A percentile compares a stretch with the other conserved stretches of the same genome.
Evolutionary conservation across 495 filamentous ascomycete species (phyloP).

Genomic region (Hypoxylon lienhwacheense): DNA sequence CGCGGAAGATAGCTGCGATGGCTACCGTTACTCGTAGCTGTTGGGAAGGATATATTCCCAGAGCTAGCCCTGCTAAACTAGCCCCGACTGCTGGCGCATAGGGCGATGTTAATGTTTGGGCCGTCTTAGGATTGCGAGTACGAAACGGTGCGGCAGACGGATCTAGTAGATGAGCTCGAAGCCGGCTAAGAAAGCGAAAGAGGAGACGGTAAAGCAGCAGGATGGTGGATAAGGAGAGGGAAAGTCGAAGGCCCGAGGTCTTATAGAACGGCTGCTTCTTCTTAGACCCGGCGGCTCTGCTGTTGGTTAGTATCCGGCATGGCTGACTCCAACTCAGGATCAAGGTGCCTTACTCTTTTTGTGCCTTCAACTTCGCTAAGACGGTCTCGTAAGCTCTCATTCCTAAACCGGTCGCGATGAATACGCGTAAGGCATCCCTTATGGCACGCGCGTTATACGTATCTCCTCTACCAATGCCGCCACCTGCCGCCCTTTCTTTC

Average conservation of each 20-base stretch:
- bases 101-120: slow-evolving; percentile 72
- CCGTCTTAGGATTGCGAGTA: slow-evolving; percentile 74
- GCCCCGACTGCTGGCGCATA: slow-evolving; percentile 88
- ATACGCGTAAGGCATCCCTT: slow-evolving; percentile 73
- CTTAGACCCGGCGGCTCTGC: slow-evolving; percentile 20
- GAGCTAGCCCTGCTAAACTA: slow-evolving; percentile 76
- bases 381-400: slow-evolving; percentile 71
- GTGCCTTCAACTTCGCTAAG: slow-evolving; percentile 46
- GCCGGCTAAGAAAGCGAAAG: slow-evolving; percentile 81
- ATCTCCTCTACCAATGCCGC: slow-evolving; percentile 44
- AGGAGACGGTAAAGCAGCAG: slow-evolving; percentile 86
- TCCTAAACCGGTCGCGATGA: slow-evolving; percentile 66
- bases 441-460: slow-evolving; percentile 81
- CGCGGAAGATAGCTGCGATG: slow-evolving; percentile 75
- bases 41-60: slow-evolving; percentile 75
- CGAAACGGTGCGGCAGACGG: slow-evolving; percentile 76
- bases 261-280: slow-evolving; percentile 61
- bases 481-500: slow-evolving; percentile 20
- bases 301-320: slow-evolving; percentile 8
- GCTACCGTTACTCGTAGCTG: slow-evolving; percentile 78
- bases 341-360: slow-evolving; percentile 44
- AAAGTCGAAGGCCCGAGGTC: slow-evolving; percentile 73
- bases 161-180: slow-evolving; percentile 76
- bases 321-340: background rate
- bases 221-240: slow-evolving; percentile 77